phyloP scores from a whole-genome alignment of 148 eudicot species.

The Talinum fruticosum region DNA sequence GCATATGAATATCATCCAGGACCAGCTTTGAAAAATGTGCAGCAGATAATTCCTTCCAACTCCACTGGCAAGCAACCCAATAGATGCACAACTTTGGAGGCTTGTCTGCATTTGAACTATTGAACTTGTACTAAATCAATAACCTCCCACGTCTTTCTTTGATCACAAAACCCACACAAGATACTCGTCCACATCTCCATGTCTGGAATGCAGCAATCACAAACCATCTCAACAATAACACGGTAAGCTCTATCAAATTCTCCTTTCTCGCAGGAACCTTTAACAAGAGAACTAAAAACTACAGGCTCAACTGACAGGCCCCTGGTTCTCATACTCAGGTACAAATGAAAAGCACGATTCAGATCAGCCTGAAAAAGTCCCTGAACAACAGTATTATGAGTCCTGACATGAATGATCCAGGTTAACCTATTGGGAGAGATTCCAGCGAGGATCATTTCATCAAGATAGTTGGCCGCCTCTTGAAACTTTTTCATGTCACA shows the following conservation, averaged over 20 bases:
- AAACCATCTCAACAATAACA: constrained; percentile 72
- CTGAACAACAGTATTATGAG: constrained; percentile 59
- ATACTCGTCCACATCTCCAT: constrained; percentile 56
- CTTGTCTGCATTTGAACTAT: constrained; percentile 23
- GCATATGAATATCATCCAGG: constrained; percentile 8
- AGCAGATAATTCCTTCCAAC: neutral
- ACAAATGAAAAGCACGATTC: constrained; percentile 64
- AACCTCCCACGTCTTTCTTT: constrained; percentile 44
- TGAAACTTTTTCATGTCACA: constrained; percentile 53
- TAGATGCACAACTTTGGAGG: constrained; percentile 16
- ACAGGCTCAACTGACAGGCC: constrained; percentile 70
- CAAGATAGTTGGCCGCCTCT: constrained; percentile 87
- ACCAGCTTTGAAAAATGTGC: neutral
- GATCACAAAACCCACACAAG: constrained; percentile 54
- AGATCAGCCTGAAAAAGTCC: constrained; percentile 61
- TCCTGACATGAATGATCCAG: constrained; percentile 71
- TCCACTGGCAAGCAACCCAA: neutral
- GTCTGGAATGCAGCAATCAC: constrained; percentile 81
- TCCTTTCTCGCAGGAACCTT: constrained; percentile 55
- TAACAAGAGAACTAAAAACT: constrained; percentile 52
- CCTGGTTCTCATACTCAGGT: constrained; percentile 70
- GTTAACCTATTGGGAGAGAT: constrained; percentile 72
- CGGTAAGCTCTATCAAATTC: constrained; percentile 59
- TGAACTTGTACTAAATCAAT: constrained; percentile 39
- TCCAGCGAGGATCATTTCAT: constrained; percentile 88